Conservation (phyloP, 345 rosid species). For the Clarkia xantiana region DNA sequence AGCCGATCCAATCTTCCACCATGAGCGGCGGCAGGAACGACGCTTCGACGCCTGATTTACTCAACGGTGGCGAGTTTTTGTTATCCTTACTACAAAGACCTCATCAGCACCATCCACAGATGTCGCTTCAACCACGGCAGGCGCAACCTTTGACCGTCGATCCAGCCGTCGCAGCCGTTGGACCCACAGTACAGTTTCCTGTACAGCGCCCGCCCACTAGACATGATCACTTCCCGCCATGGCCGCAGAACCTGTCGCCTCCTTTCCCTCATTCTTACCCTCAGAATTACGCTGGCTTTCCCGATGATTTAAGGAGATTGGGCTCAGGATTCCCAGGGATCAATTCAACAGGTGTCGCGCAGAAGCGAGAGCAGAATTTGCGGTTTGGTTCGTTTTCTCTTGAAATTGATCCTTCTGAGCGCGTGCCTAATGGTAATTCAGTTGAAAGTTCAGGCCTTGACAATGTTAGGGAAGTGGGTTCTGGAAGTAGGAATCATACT, state of each 20-base stretch:
- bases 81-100: slow-evolving; percentile 65
- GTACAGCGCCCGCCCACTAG: slow-evolving; percentile 27
- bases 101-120: slow-evolving; percentile 14
- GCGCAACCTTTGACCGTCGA: slow-evolving; percentile 26
- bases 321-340: slow-evolving; percentile 25
- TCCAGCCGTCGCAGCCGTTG: slow-evolving; percentile 83
- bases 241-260: slow-evolving; percentile 24
- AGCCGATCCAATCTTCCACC: slow-evolving; percentile 4
- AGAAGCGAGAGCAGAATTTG: slow-evolving; percentile 19
- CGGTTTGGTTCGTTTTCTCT: slow-evolving; percentile 49
- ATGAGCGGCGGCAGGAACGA: slow-evolving; percentile 57
- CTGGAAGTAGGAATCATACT: slow-evolving; percentile 10
- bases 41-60: slow-evolving; percentile 23
- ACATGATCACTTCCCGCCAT: slow-evolving; percentile 24
- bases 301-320: slow-evolving; percentile 35
- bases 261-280: slow-evolving; percentile 31
- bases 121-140: slow-evolving; percentile 11
- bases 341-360: slow-evolving; percentile 4
- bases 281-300: slow-evolving; percentile 13
- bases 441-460: slow-evolving; percentile 16
- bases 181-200: slow-evolving; percentile 31
- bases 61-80: slow-evolving; percentile 63
- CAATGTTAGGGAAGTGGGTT: slow-evolving; percentile 11
- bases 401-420: slow-evolving; percentile 23
- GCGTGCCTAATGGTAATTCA: slow-evolving; percentile 17